phyloP scores from a whole-genome alignment of 2,329 filamentous ascomycete genomes.

The Aspergillus sp. region DNA sequence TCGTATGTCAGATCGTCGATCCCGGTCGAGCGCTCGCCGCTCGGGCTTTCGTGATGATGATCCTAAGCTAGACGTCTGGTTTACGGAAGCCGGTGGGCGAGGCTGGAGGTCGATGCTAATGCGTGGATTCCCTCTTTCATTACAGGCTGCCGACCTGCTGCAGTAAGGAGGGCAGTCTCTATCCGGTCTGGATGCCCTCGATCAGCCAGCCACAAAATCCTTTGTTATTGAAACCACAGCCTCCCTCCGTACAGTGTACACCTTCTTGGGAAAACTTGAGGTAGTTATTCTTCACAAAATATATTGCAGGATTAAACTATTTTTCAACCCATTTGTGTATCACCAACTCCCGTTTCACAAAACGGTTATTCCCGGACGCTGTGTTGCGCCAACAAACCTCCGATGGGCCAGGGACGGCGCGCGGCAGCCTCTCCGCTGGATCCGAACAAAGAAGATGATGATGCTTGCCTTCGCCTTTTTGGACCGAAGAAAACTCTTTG shows the following conservation, averaged over 20 bases:
- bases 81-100: conserved; percentile 6
- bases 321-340: conserved; percentile 18
- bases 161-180: conserved; percentile 7
- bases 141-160: not conserved
- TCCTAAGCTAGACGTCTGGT: not conserved
- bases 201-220: conserved; percentile 2
- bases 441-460: not conserved
- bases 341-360: conserved; percentile 21
- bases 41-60: conserved; percentile 8
- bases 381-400: conserved; percentile 24
- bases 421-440: not conserved
- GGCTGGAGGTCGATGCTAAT: conserved; percentile 6
- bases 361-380: conserved; percentile 21
- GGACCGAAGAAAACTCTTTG: not conserved
- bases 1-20: conserved; percentile 10
- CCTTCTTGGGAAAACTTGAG: not conserved
- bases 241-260: not conserved
- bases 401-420: conserved; percentile 14
- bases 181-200: not conserved
- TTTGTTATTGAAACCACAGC: not conserved
- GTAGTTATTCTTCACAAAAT: not conserved
- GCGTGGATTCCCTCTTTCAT: conserved; percentile 8
- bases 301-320: conserved; percentile 5
- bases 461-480: not conserved
- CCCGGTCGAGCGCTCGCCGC: not conserved